A percentile compares a stretch with the other conserved stretches of the same genome.
These are phyloP conservation scores for Myxozyma mucilagina DNA, from an alignment of 805 yeast genomes.

Conservation along the genomic window DNA sequence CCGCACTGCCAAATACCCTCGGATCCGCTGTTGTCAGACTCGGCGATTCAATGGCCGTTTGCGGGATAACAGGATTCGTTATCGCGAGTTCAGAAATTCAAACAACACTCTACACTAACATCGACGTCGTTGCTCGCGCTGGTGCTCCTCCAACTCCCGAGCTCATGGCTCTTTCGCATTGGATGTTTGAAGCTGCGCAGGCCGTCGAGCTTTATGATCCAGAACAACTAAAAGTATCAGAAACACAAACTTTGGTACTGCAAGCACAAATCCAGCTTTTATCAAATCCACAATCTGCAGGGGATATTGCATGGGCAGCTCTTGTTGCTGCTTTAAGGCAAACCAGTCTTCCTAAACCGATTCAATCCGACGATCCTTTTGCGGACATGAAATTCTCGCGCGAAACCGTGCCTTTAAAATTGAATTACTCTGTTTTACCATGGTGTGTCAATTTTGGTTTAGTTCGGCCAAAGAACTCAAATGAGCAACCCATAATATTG, in stretches of 20 bases:
- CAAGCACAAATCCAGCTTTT: slow-evolving; percentile 71
- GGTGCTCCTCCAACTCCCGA: slow-evolving; percentile 79
- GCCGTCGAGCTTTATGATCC: slow-evolving; percentile 56
- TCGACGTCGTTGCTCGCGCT: slow-evolving; percentile 49
- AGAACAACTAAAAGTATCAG: slow-evolving; percentile 40
- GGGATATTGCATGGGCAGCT: slow-evolving; percentile 72
- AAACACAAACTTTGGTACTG: slow-evolving; percentile 52
- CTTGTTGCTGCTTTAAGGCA: slow-evolving; percentile 57
- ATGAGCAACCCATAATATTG: slow-evolving; percentile 9
- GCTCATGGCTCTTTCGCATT: slow-evolving; percentile 73
- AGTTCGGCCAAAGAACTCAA: neutral
- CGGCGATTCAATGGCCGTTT: slow-evolving; percentile 25
- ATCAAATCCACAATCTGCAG: slow-evolving; percentile 74
- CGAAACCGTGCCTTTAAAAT: neutral
- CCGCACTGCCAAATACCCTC: slow-evolving; percentile 21
- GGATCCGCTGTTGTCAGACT: slow-evolving; percentile 31
- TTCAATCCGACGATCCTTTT: neutral
- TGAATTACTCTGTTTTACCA: slow-evolving; percentile 12
- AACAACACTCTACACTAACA: slow-evolving; percentile 16
- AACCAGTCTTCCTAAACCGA: slow-evolving; percentile 36
- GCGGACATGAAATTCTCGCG: slow-evolving; percentile 11
- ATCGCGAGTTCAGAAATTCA: neutral
- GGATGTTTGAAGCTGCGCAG: slow-evolving; percentile 59
- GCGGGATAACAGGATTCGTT: slow-evolving; percentile 26
- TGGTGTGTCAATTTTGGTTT: slow-evolving; percentile 29